phyloP scores from a whole-genome alignment of 2,329 filamentous ascomycete species.

The Venturia aucupariae region DNA sequence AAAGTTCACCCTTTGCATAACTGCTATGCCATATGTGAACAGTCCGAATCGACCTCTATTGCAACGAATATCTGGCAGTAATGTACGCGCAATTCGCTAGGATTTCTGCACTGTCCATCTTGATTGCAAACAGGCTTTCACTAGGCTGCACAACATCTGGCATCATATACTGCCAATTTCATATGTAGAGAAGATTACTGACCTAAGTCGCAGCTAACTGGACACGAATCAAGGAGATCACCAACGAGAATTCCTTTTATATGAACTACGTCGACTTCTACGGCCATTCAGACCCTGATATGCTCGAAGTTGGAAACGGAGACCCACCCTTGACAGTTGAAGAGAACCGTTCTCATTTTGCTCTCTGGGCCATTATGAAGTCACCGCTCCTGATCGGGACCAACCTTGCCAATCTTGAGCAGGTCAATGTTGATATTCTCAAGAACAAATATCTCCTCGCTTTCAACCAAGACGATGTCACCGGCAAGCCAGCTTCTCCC shows the following conservation, averaged over 20 bases:
- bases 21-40: neutral
- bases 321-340: conserved; percentile 11
- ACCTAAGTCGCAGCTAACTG: conserved; percentile 14
- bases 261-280: conserved; percentile 29
- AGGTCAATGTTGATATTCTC: conserved; percentile 31
- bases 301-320: conserved; percentile 29
- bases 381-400: conserved; percentile 36
- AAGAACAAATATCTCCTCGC: conserved; percentile 33
- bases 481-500: conserved; percentile 30
- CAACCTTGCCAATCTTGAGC: conserved; percentile 27
- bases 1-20: neutral
- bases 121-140: neutral
- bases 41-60: neutral
- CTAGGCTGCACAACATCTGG: neutral
- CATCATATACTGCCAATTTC: neutral
- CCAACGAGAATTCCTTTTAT: conserved; percentile 30
- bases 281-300: conserved; percentile 31
- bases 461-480: conserved; percentile 37
- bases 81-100: neutral
- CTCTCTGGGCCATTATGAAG: conserved; percentile 34
- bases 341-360: conserved; percentile 30
- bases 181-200: neutral
- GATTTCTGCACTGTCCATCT: neutral
- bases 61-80: neutral
- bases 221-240: conserved; percentile 23